A percentile compares a stretch with the other conserved stretches of the same genome.
phyloP scores from a whole-genome alignment of 192 early-diverging fungal genomes.

The Umbelopsis isabellina region DNA sequence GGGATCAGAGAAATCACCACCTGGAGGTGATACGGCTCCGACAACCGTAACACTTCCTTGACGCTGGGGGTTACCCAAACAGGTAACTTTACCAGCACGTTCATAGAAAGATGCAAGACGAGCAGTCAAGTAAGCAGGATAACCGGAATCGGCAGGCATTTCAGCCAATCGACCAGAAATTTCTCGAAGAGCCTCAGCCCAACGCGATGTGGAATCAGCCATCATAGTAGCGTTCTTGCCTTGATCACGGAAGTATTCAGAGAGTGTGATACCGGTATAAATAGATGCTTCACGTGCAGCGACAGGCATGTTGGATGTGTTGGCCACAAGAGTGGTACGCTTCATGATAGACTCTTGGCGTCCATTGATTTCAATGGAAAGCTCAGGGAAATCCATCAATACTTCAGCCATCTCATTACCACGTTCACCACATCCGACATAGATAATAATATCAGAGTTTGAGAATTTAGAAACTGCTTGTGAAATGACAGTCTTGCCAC shows the following conservation, averaged over 20 bases:
- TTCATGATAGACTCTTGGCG: conserved; percentile 99
- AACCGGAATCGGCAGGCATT: conserved; percentile 98
- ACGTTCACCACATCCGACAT: conserved; percentile 94
- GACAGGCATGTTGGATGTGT: conserved; percentile 99
- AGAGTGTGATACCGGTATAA: conserved; percentile 99
- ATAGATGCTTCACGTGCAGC: conserved; percentile 99
- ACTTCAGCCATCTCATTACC: conserved; percentile 99
- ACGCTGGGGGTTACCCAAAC: conserved; percentile 92
- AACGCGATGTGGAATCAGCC: conserved; percentile 99
- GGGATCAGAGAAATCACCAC: conserved; percentile 99
- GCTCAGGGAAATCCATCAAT: conserved; percentile 98
- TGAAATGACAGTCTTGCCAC: conserved; percentile 99
- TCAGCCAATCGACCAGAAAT: conserved; percentile 99
- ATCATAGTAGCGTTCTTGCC: conserved; percentile 99
- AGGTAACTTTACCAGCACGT: conserved; percentile 97
- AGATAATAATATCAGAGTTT: conserved; percentile 99
- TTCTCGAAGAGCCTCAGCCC: conserved; percentile 99
- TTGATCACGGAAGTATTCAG: conserved; percentile 99
- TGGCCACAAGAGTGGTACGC: conserved; percentile 98
- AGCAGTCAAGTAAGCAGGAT: conserved; percentile 98
- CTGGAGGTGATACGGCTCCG: conserved; percentile 99
- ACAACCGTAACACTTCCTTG: conserved; percentile 96
- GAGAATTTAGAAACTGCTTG: conserved; percentile 99
- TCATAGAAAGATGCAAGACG: conserved; percentile 99
- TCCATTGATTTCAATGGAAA: conserved; percentile 92